Evolutionary conservation across 208 protist genomes (phyloP).

Genomic region (Trypanosoma avium): DNA sequence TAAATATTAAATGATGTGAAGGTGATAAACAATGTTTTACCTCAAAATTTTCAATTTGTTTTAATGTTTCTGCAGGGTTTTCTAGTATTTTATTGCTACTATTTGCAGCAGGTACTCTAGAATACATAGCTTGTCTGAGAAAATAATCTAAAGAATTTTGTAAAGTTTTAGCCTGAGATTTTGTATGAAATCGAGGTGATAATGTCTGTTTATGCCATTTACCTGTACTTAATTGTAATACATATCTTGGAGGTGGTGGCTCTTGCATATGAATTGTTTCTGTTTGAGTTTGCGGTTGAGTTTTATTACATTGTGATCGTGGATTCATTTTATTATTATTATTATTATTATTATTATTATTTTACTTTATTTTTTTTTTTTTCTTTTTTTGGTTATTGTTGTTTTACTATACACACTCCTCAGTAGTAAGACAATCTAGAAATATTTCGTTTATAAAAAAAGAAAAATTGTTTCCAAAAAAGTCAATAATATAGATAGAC

Average conservation of each 20-base stretch:
- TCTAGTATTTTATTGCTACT: not conserved
- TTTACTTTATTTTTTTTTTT: too few species aligned
- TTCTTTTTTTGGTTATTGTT: too few species aligned
- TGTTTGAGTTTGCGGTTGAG: not conserved
- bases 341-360: too few species aligned
- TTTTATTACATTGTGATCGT: too few species aligned
- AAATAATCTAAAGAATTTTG: constrained; percentile 76
- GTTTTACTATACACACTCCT: too few species aligned
- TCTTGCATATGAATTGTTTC: constrained; percentile 8
- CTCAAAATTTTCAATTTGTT: constrained; percentile 25
- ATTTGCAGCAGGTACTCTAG: not conserved
- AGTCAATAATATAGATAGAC: too few species aligned
- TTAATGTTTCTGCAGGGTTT: not conserved
- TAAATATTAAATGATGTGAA: not conserved
- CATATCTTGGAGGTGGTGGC: constrained; percentile 29
- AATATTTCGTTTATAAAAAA: too few species aligned
- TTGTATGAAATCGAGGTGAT: not conserved
- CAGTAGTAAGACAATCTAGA: too few species aligned
- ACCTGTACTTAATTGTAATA: constrained; percentile 23
- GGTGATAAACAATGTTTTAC: not conserved
- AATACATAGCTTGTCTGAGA: constrained; percentile 34
- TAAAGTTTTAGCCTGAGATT: not conserved
- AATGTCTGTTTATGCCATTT: constrained; percentile 25
- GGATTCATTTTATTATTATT: not conserved
- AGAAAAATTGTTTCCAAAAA: too few species aligned